Conservation (phyloP, 768 basidiomycete genomes). For the Lentinula detonsa region DNA sequence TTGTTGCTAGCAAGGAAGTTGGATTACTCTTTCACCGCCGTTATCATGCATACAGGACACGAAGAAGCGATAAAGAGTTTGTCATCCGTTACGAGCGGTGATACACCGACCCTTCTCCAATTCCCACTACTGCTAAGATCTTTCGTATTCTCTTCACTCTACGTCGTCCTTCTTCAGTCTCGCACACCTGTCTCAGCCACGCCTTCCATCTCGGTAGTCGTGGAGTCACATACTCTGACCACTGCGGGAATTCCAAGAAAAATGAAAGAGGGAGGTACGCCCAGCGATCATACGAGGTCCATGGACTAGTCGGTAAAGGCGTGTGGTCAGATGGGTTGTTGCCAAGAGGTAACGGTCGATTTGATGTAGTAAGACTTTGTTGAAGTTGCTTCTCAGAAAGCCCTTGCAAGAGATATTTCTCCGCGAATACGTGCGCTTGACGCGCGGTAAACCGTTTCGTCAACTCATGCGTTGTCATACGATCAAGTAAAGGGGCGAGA, state of each 20-base stretch:
- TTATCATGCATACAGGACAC: not conserved
- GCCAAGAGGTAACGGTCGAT: not conserved
- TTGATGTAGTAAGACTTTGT: not conserved
- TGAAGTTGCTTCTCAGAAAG: not conserved
- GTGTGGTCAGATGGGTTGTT: not conserved
- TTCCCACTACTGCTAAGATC: not conserved
- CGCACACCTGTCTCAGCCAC: not conserved
- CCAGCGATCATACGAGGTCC: not conserved
- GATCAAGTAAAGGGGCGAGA: constrained; percentile 12
- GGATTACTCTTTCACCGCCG: not conserved
- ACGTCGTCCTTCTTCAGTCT: not conserved
- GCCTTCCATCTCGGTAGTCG: not conserved
- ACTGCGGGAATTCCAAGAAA: not conserved
- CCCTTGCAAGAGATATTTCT: not conserved
- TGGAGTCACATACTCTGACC: not conserved
- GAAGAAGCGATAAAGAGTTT: not conserved
- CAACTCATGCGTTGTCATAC: constrained; percentile 12
- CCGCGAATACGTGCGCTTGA: constrained; percentile 10
- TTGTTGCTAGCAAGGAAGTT: not conserved
- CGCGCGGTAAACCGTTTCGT: constrained; percentile 9
- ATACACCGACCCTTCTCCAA: not conserved
- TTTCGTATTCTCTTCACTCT: not conserved
- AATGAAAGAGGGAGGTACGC: not conserved
- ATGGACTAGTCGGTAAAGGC: not conserved
- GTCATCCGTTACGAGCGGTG: not conserved